Percentiles rank a stretch among this genome's conserved stretches.
These are phyloP conservation scores for Dendrostoma leiphaemia DNA, from an alignment of 2,329 filamentous ascomycete species.

Conservation along the genomic window DNA sequence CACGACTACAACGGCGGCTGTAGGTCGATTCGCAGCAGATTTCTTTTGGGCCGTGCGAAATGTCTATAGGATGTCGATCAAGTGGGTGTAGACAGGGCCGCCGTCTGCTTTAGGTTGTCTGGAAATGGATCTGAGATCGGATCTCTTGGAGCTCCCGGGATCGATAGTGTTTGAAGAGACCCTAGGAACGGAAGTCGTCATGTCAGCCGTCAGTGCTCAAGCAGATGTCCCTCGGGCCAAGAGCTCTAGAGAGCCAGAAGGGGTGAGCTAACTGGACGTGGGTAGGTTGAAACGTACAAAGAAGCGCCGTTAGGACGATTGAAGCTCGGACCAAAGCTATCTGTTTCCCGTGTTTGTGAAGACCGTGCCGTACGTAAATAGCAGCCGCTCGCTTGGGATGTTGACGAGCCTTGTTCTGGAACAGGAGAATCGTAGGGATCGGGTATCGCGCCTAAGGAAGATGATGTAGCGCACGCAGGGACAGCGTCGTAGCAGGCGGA, in stretches of 20 bases:
- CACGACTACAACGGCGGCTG: background rate
- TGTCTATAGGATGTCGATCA: background rate
- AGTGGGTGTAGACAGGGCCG: background rate
- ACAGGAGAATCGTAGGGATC: background rate
- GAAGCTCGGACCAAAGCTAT: constrained; percentile 9
- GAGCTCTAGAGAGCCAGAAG: background rate
- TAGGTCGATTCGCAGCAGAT: constrained; percentile 1
- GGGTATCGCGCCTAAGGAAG: background rate
- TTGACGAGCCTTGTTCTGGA: background rate
- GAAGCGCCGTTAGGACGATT: constrained; percentile 9
- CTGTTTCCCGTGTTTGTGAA: background rate
- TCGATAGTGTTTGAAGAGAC: background rate
- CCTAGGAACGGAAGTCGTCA: background rate
- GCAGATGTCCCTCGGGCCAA: background rate
- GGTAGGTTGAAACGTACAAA: constrained; percentile 17
- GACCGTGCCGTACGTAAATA: no score
- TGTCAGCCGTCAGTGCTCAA: constrained; percentile 14
- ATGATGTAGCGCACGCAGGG: background rate
- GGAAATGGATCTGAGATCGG: background rate
- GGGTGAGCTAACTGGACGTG: constrained; percentile 8
- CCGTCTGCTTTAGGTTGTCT: background rate
- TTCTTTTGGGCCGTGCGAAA: constrained; percentile 5
- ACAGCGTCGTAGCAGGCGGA: no score
- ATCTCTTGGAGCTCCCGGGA: background rate
- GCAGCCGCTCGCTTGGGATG: background rate